phyloP scores from a whole-genome alignment of 768 basidiomycete genomes.

The Tricholoma hemisulphureum region DNA sequence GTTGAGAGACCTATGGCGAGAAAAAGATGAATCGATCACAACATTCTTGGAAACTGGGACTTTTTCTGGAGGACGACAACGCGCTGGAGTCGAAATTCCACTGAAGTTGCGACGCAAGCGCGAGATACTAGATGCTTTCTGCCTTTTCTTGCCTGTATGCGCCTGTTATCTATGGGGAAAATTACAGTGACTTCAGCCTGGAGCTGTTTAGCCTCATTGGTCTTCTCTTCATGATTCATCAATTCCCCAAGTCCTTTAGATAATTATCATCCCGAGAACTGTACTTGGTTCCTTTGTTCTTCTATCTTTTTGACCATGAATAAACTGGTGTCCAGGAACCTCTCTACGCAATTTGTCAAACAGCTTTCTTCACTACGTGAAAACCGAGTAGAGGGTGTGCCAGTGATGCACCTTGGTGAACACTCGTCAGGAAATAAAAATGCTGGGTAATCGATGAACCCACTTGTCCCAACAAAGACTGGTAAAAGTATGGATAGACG shows the following conservation, averaged over 20 bases:
- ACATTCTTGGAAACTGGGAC: conserved; percentile 54
- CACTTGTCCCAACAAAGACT: conserved; percentile 93
- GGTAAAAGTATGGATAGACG: conserved; percentile 74
- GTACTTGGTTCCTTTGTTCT: conserved; percentile 35
- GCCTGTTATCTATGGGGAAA: conserved; percentile 48
- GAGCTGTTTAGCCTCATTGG: neutral
- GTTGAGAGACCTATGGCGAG: conserved; percentile 77
- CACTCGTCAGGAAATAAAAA: conserved; percentile 4
- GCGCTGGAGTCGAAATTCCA: conserved; percentile 50
- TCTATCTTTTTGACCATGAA: conserved; percentile 75
- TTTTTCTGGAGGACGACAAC: conserved; percentile 34
- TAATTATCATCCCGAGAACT: conserved; percentile 6
- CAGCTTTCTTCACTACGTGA: conserved; percentile 79
- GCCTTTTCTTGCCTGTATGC: conserved; percentile 63
- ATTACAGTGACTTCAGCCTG: conserved; percentile 19
- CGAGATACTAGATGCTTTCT: conserved; percentile 67
- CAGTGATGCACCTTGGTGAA: conserved; percentile 70
- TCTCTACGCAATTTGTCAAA: conserved; percentile 85
- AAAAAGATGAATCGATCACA: conserved; percentile 82
- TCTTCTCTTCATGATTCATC: neutral
- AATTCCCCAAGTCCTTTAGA: neutral
- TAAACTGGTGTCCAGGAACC: conserved; percentile 85
- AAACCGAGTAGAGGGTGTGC: conserved; percentile 75
- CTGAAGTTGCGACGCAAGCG: conserved; percentile 49
- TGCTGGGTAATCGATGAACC: conserved; percentile 26